Base-by-base conservation (phyloP, 73 alveolate species). In the Stentor coeruleus region DNA sequence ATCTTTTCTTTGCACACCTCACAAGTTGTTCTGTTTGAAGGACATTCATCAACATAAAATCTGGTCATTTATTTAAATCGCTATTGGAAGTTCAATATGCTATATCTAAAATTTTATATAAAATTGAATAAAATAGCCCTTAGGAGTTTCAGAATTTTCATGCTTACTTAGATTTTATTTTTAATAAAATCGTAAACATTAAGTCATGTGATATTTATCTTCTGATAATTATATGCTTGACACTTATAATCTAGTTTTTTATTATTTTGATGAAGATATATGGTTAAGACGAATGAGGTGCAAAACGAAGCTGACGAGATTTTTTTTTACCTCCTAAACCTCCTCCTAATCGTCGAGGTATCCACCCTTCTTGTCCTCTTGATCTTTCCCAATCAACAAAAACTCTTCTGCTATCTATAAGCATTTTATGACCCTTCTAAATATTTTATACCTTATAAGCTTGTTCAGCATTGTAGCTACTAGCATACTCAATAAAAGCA, bases 291-390 rank as follows among this genome's bases (percentile, higher is more conserved):
- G n/a, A n/a, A n/a, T n/a, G n/a, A n/a, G n/a, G n/a, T 30, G 83
- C 87, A 83, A 83, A 83, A 28, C 89, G 59, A 3, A 83, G 39
- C 41, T 83, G 39, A 30, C 86, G 38, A 11, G 84, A 75, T 83
- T 83, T 83, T 20, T 72, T 82, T 35, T 83, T 83, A 3, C 89
- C 89, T 39, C 89, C 89, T 36, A 72, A 74, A 28, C 89, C 89
- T 28, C 89, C 89, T 77, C 89, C 89, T 3, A 83, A 77, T 35
- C 89, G 33, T 3, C 89, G 15, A 3, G 89, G 89, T 38, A 83
- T 55, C 59, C 57, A 58, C 55, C 58, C 59, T 38, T 83, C 31
- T 38, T 75, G 75, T 28, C 79, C 89, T 6, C 89, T 84, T 3
- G 85, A 14, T 39, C 89, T 83, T 2, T 73, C 84, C 3, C 75